Conservation (phyloP, 2,329 filamentous ascomycete genomes). For the Raffaelea albimanens region DNA sequence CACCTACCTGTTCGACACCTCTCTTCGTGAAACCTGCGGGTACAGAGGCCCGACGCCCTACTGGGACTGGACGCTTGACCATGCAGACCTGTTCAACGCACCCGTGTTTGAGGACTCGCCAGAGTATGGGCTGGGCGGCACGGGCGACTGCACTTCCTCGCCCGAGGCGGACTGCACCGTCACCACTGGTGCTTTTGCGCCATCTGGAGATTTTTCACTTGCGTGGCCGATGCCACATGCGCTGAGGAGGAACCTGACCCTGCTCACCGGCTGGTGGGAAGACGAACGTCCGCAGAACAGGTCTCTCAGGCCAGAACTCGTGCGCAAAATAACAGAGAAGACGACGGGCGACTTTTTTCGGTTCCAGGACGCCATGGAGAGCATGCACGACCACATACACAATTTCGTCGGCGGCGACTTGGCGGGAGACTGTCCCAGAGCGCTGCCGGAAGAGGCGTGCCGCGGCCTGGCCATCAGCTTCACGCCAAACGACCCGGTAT, state of each 20-base stretch:
- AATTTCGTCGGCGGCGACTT: conserved; percentile 1
- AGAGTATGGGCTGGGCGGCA: conserved; percentile 1
- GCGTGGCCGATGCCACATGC: background rate
- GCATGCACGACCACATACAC: conserved; percentile 1
- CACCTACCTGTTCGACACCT: conserved; percentile 1
- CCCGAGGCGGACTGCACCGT: conserved; percentile 1
- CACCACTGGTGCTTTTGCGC: conserved; percentile 1
- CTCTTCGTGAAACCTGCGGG: background rate
- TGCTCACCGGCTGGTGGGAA: conserved; percentile 1
- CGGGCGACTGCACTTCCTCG: conserved; percentile 1
- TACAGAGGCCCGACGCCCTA: conserved; percentile 1
- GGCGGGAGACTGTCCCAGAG: background rate
- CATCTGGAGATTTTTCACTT: background rate
- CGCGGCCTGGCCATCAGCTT: background rate
- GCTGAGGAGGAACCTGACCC: conserved; percentile 1
- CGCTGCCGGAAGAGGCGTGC: background rate
- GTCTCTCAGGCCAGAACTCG: background rate
- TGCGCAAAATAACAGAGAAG: background rate
- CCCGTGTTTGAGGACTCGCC: conserved; percentile 2
- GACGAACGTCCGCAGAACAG: background rate
- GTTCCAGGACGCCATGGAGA: background rate
- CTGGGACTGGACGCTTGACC: conserved; percentile 2
- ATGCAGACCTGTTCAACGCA: background rate
- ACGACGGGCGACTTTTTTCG: conserved; percentile 3
- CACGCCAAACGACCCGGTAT: conserved; percentile 1